These are phyloP conservation scores for Paecilomyces sp. DNA, from an alignment of 2,329 filamentous ascomycete species.

Conservation along the genomic window DNA sequence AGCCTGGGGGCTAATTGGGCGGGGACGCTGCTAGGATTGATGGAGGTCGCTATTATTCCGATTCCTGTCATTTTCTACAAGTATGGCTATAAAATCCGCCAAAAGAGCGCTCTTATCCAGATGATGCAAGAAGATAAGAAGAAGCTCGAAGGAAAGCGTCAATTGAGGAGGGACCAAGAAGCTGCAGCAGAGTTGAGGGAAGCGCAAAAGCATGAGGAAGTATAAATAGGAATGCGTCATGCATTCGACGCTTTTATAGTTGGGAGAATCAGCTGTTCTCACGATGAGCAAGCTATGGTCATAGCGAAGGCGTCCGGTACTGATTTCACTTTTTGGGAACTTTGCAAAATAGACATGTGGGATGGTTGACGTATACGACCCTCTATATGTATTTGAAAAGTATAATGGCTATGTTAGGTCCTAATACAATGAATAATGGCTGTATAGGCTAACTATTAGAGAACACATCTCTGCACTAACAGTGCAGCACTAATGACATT, in stretches of 20 bases:
- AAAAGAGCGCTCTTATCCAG: slow-evolving; percentile 48
- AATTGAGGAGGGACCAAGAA: background rate
- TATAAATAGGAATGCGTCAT: background rate
- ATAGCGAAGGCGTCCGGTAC: background rate
- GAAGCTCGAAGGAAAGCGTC: slow-evolving; percentile 36
- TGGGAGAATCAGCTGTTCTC: background rate
- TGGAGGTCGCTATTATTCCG: slow-evolving; percentile 68
- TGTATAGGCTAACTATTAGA: background rate
- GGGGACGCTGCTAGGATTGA: slow-evolving; percentile 64
- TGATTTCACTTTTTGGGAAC: background rate
- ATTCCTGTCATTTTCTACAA: slow-evolving; percentile 73
- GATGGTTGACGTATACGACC: background rate
- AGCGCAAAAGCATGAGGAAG: slow-evolving; percentile 8
- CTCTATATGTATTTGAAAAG: background rate
- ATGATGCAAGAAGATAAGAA: slow-evolving; percentile 50
- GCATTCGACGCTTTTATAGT: background rate
- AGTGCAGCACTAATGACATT: background rate
- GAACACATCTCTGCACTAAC: background rate
- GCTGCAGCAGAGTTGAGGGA: slow-evolving; percentile 11
- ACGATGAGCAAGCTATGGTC: background rate
- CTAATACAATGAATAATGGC: background rate
- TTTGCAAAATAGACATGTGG: background rate
- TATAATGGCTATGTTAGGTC: no score
- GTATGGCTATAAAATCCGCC: slow-evolving; percentile 51
- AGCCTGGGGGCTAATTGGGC: slow-evolving; percentile 69